Conservation (phyloP, 768 basidiomycete species). For the Antrodiella citrinella region DNA sequence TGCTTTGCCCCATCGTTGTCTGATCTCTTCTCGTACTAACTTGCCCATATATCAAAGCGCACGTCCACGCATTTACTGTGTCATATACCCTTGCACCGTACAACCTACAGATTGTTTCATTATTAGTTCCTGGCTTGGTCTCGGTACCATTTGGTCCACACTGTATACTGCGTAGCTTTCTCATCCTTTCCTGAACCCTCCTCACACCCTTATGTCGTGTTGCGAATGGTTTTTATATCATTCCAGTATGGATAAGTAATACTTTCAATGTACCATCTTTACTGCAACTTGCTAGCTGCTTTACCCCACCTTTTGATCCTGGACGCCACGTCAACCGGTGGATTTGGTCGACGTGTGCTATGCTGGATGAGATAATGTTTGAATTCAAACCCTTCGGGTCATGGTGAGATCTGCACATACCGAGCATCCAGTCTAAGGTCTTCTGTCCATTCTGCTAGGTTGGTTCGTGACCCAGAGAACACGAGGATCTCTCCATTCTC, state of each 20-base stretch:
- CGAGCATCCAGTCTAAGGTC: constrained; percentile 17
- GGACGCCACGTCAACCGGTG: constrained; percentile 79
- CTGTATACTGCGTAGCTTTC: constrained; percentile 57
- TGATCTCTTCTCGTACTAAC: constrained; percentile 25
- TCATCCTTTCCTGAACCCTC: too few relatives aligned
- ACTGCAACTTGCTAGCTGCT: constrained; percentile 76
- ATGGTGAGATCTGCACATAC: too few relatives aligned
- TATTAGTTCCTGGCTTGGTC: constrained; percentile 41
- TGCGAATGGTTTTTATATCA: constrained; percentile 31
- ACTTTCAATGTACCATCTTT: constrained; percentile 90
- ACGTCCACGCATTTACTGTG: constrained; percentile 39
- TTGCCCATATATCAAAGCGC: constrained; percentile 43
- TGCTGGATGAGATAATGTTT: constrained; percentile 31
- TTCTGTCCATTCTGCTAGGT: constrained; percentile 37
- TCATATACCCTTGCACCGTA: constrained; percentile 64
- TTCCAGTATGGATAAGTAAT: constrained; percentile 47
- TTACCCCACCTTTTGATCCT: constrained; percentile 20
- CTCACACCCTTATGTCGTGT: constrained; percentile 8
- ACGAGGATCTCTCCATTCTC: constrained; percentile 75
- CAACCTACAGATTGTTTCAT: constrained; percentile 52
- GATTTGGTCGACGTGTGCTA: constrained; percentile 71
- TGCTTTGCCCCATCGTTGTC: constrained; percentile 15
- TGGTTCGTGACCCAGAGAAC: constrained; percentile 33
- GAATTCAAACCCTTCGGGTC: too few relatives aligned
- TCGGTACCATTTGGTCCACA: constrained; percentile 38